Conservation (phyloP, 768 basidiomycete genomes). For the Mrakia blollopis region DNA sequence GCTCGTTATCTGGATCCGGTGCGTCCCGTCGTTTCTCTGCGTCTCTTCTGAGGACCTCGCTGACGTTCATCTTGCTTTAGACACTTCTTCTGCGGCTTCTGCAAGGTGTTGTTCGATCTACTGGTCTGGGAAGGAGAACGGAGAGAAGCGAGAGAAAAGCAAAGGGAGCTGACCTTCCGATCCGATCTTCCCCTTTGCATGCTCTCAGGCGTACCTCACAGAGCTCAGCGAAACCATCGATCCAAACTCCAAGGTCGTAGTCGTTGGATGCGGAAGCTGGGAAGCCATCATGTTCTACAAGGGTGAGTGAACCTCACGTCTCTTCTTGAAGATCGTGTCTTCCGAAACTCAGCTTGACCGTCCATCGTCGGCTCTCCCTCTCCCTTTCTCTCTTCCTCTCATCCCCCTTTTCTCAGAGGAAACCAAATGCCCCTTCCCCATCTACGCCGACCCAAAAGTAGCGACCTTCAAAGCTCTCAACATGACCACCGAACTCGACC, state of each 20-base stretch:
- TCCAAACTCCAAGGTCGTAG: not conserved
- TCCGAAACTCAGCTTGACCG: too few species aligned
- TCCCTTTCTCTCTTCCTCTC: not conserved
- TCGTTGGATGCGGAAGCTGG: constrained; percentile 2
- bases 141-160: too few species aligned
- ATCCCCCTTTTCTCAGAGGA: not conserved
- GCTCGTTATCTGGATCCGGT: not conserved
- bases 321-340: too few species aligned
- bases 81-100: not conserved
- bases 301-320: not conserved
- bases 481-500: not conserved
- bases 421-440: constrained; percentile 3
- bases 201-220: not conserved
- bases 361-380: not conserved
- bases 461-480: not conserved
- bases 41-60: not conserved
- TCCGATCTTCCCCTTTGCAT: not conserved
- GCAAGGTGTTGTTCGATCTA: not conserved
- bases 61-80: not conserved
- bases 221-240: not conserved
- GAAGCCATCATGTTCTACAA: constrained; percentile 4
- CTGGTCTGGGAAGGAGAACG: too few species aligned
- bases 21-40: not conserved
- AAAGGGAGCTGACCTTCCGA: too few species aligned
- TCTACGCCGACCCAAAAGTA: constrained; percentile 8